phyloP scores from a whole-genome alignment of 768 basidiomycete genomes.

The Pulveroboletus ravenelii region DNA sequence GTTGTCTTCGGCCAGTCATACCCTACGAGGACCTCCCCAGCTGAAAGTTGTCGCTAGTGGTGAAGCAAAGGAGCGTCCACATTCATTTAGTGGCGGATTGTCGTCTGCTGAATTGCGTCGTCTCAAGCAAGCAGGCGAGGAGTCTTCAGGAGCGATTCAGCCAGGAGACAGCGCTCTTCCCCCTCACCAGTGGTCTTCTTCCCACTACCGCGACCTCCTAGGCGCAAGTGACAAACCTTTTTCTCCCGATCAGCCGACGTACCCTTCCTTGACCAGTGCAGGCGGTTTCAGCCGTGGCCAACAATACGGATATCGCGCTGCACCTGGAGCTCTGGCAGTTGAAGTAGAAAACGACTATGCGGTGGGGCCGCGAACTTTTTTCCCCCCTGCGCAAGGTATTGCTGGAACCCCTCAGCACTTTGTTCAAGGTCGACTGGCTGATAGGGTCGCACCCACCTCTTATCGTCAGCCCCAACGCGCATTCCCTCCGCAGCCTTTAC shows the following conservation, averaged over 20 bases:
- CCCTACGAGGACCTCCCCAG: conserved; percentile 49
- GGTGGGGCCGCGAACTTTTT: conserved; percentile 54
- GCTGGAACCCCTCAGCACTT: conserved; percentile 42
- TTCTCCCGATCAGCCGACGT: conserved; percentile 43
- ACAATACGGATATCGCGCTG: conserved; percentile 47
- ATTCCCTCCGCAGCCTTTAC: conserved; percentile 51
- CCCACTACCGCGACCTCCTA: conserved; percentile 44
- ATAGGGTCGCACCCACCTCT: conserved; percentile 40
- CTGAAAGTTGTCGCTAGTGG: conserved; percentile 47
- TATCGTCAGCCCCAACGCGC: conserved; percentile 63
- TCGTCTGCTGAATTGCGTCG: conserved; percentile 71
- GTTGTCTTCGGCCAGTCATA: conserved; percentile 50
- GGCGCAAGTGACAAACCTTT: conserved; percentile 40
- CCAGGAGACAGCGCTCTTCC: conserved; percentile 35
- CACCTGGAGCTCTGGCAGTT: conserved; percentile 27
- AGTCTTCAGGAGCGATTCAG: conserved; percentile 28
- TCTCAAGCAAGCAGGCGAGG: conserved; percentile 63
- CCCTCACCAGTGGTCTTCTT: conserved; percentile 48
- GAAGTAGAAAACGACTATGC: conserved; percentile 49
- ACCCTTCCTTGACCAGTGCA: conserved; percentile 62
- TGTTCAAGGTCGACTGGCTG: conserved; percentile 49
- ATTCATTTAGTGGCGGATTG: conserved; percentile 76
- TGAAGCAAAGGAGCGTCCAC: conserved; percentile 73
- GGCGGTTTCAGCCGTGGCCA: conserved; percentile 46
- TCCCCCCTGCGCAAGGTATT: conserved; percentile 38